Percentiles rank a stretch among this genome's conserved stretches.
Evolutionary conservation across 495 filamentous ascomycete species (phyloP).

Genomic region (Aspergillus ostianus): DNA sequence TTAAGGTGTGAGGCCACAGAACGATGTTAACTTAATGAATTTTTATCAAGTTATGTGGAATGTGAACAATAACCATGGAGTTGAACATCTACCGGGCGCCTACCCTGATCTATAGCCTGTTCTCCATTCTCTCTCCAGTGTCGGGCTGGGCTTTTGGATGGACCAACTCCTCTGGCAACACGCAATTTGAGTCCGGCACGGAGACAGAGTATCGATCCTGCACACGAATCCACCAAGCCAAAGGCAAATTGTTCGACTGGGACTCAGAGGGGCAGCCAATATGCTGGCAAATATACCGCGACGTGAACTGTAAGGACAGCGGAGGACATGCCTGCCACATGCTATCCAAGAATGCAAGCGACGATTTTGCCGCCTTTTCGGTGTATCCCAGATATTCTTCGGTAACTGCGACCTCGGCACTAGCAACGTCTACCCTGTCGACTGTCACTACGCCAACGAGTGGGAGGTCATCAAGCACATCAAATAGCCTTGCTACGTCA

Average conservation of each 20-base stretch:
- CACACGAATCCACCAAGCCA: not conserved
- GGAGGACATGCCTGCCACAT: not conserved
- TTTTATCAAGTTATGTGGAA: too few species aligned
- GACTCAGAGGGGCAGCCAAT: not conserved
- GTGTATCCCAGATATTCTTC: not conserved
- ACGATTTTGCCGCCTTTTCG: not conserved
- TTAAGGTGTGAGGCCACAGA: too few species aligned
- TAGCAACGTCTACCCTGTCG: not conserved
- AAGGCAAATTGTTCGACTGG: not conserved
- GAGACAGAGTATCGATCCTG: not conserved
- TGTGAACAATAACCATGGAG: too few species aligned
- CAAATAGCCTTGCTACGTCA: not conserved
- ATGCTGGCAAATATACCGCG: not conserved
- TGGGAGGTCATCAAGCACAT: not conserved
- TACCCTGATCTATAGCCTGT: not conserved
- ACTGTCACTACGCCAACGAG: not conserved
- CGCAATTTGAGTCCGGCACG: not conserved
- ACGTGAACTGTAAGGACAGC: not conserved
- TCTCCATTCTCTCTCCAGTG: not conserved
- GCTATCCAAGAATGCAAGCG: not conserved
- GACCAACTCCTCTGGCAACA: not conserved
- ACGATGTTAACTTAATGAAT: too few species aligned
- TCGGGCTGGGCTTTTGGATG: not conserved
- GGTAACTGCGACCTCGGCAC: not conserved
- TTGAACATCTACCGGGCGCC: too few species aligned